Conservation (phyloP, 2,329 filamentous ascomycete species). For the Neonectria sp. region DNA sequence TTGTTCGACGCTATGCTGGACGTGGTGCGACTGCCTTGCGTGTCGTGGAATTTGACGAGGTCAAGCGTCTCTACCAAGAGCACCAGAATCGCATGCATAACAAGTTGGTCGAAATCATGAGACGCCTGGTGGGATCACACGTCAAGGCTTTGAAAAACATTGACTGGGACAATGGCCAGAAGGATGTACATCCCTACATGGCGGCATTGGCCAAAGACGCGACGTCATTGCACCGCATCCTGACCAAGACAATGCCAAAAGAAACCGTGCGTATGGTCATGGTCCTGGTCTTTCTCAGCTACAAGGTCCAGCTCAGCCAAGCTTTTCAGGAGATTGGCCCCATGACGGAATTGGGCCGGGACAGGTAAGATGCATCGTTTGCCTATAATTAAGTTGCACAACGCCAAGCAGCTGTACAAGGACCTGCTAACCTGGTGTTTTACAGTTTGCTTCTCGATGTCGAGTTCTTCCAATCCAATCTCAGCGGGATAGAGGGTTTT, state of each 20-base stretch:
- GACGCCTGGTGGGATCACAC: slow-evolving; percentile 79
- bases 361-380: slow-evolving; percentile 70
- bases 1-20: slow-evolving; percentile 82
- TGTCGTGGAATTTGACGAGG: slow-evolving; percentile 90
- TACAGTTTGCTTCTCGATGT: slow-evolving; percentile 82
- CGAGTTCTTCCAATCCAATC: slow-evolving; percentile 78
- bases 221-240: slow-evolving; percentile 84
- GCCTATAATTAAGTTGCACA: too few species aligned
- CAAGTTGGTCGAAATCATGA: slow-evolving; percentile 95
- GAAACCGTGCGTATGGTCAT: slow-evolving; percentile 86
- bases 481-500: slow-evolving; percentile 85
- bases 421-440: slow-evolving; percentile 28
- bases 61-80: slow-evolving; percentile 86
- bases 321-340: slow-evolving; percentile 77
- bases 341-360: slow-evolving; percentile 76
- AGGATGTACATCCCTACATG: slow-evolving; percentile 78
- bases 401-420: too few species aligned
- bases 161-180: slow-evolving; percentile 75
- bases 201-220: slow-evolving; percentile 91
- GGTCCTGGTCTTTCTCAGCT: slow-evolving; percentile 85
- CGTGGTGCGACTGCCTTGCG: slow-evolving; percentile 66
- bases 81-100: slow-evolving; percentile 93
- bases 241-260: slow-evolving; percentile 86
- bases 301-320: slow-evolving; percentile 83
- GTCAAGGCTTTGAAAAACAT: slow-evolving; percentile 82